These are phyloP conservation scores for Fusarium sp. DNA, from an alignment of 2,329 filamentous ascomycete genomes.

Conservation along the genomic window DNA sequence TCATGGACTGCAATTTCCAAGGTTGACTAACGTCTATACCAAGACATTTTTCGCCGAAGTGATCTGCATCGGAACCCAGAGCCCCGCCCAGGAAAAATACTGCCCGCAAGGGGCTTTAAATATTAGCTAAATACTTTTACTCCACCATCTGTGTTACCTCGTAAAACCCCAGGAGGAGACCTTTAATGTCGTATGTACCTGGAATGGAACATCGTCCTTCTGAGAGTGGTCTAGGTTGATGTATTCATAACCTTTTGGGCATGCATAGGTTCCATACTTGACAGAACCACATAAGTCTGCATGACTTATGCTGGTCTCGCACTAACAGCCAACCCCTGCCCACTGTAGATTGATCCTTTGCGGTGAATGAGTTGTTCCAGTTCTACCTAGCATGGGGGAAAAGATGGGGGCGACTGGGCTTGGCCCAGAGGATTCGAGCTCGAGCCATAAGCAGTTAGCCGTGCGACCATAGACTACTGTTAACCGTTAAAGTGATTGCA, in stretches of 20 bases:
- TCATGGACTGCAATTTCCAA: not conserved
- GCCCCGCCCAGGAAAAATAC: not conserved
- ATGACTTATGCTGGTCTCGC: not conserved
- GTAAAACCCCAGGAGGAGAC: not conserved
- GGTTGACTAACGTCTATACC: no score
- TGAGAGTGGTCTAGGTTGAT: not conserved
- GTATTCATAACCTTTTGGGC: not conserved
- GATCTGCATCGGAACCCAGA: not conserved
- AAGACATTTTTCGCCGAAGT: not conserved
- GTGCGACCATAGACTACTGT: not conserved
- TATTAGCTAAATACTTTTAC: not conserved
- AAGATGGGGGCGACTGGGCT: not conserved
- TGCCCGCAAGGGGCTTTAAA: not conserved
- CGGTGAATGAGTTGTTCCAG: not conserved
- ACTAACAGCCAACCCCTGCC: not conserved
- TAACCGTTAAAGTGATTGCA: not conserved
- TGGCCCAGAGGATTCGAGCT: not conserved
- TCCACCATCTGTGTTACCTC: not conserved
- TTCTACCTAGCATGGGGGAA: not conserved
- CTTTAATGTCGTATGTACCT: not conserved
- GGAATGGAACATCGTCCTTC: not conserved
- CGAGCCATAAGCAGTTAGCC: not conserved
- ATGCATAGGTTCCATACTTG: not conserved
- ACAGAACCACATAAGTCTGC: not conserved
- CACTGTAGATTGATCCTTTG: not conserved